Evolutionary conservation across 2,329 filamentous ascomycete species (phyloP), one percentile per base, ranked within the genome.

Genomic region (Beauveria rudraprayagi): DNA sequence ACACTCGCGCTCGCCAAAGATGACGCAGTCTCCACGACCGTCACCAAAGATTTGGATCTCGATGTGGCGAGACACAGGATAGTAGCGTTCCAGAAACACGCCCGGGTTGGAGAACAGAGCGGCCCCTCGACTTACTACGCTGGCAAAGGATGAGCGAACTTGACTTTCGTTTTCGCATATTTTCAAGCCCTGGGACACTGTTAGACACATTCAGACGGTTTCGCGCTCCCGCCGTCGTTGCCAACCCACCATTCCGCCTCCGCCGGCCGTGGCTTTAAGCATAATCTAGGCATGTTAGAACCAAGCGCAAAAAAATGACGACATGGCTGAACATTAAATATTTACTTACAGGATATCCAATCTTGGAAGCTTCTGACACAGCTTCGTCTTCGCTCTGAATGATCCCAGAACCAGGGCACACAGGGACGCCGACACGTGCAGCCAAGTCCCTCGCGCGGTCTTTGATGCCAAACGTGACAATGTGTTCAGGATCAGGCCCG

Each of bases 381-480:
- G 55, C 55, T 10, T 57, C 55, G 1, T 57, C 55, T 8, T 40
- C 55, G 8, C 44, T 50, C 3, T 26, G n/a, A 16, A 57, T 14
- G 52, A 62, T 3, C 55, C 59, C 1, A 69, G 56, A 0, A 1
- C 73, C 67, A 68, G 74, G 79, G 69, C 82, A 62, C 1, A 73
- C 68, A 0, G 75, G 74, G 0, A 77, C 72, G 3, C 61, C 75
- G 0, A 82, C 81, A 19, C 75, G 73, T 8, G 75, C 73, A 0
- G 84, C 82, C 11, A 85, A 70, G 2, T 77, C 77, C 30, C 83
- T 72, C 34, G 84, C 84, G 6, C 75, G 76, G 67, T 86, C 82
- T 67, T 86, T 86, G 56, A 84, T 71, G 1, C 84, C 84, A 66
- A 86, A 83, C 0, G 76, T 77, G 61, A 80, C 76, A 56, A 87